A percentile compares a stretch with the other conserved stretches of the same genome.
Evolutionary conservation across 768 basidiomycete genomes (phyloP).

Genomic region (Naganishia vaughanmartiniae): DNA sequence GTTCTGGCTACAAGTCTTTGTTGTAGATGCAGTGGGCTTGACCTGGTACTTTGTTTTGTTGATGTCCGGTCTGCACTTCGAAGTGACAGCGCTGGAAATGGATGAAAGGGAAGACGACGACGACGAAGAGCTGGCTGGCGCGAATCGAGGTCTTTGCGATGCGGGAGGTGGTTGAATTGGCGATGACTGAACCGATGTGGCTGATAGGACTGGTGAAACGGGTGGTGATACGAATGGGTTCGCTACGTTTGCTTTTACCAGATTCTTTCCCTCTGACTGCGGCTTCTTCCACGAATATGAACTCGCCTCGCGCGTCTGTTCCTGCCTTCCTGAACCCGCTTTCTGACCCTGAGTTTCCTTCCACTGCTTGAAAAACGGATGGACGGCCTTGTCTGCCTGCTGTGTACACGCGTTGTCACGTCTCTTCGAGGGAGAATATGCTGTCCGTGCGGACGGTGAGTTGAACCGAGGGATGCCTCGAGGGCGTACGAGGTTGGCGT

Average conservation of each 20-base stretch:
- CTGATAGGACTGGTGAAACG: neutral
- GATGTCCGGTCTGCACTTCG: too few relatives aligned
- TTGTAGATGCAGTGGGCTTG: neutral
- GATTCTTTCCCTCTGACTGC: neutral
- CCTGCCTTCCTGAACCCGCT: constrained; percentile 19
- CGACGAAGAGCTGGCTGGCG: constrained; percentile 6
- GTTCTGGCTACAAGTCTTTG: neutral
- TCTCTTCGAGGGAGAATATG: constrained; percentile 30
- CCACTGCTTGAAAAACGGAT: constrained; percentile 43
- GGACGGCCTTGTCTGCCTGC: constrained; percentile 31
- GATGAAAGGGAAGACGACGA: constrained; percentile 1
- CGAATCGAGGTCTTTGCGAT: constrained; percentile 9
- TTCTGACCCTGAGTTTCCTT: constrained; percentile 2
- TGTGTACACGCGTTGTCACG: neutral
- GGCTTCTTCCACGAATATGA: constrained; percentile 14
- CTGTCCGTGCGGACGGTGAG: constrained; percentile 34
- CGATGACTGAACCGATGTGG: neutral
- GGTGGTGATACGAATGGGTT: constrained; percentile 10
- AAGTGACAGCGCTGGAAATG: too few relatives aligned
- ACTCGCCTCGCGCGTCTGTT: neutral
- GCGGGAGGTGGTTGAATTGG: neutral
- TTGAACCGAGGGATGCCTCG: constrained; percentile 35
- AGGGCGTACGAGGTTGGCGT: constrained; percentile 29
- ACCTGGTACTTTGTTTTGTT: neutral
- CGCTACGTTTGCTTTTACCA: neutral